Percentiles rank a stretch among this genome's conserved stretches.
phyloP scores from a whole-genome alignment of 176 grass and related monocot species.

The Canna indica region DNA sequence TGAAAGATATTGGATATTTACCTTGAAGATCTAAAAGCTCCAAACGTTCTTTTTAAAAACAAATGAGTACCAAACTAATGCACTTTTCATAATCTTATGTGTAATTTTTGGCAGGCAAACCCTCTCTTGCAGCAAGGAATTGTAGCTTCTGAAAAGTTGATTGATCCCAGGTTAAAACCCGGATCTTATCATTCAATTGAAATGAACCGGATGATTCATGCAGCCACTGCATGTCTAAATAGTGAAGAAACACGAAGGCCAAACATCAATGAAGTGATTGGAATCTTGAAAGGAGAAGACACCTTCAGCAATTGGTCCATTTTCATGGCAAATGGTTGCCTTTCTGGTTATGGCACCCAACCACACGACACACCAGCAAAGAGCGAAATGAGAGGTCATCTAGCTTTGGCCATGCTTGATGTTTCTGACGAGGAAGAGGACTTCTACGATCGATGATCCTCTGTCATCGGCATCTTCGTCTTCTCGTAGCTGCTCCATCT shows the following conservation, averaged over 20 bases:
- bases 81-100: not conserved
- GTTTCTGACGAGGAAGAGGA: conserved; percentile 43
- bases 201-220: conserved; percentile 26
- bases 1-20: not conserved
- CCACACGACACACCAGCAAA: conserved; percentile 21
- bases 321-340: conserved; percentile 32
- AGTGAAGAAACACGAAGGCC: conserved; percentile 30
- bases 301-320: conserved; percentile 26
- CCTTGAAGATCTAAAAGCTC: not conserved
- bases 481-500: not conserved
- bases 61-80: no score
- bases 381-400: conserved; percentile 33
- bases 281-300: conserved; percentile 30
- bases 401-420: conserved; percentile 42
- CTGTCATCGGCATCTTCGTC: not conserved
- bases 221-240: conserved; percentile 30
- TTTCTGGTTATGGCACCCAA: conserved; percentile 26
- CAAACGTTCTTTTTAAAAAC: not conserved
- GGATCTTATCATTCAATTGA: conserved; percentile 18
- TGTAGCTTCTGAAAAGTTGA: conserved; percentile 23
- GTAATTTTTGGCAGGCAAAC: conserved; percentile 31
- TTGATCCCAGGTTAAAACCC: conserved; percentile 33
- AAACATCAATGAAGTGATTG: conserved; percentile 28
- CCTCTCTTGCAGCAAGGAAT: conserved; percentile 34
- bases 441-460: conserved; percentile 21